Percentiles rank a stretch among this genome's conserved stretches.
These are phyloP conservation scores for Fusarium metavorans DNA, from an alignment of 2,329 filamentous ascomycete genomes.

Conservation along the genomic window DNA sequence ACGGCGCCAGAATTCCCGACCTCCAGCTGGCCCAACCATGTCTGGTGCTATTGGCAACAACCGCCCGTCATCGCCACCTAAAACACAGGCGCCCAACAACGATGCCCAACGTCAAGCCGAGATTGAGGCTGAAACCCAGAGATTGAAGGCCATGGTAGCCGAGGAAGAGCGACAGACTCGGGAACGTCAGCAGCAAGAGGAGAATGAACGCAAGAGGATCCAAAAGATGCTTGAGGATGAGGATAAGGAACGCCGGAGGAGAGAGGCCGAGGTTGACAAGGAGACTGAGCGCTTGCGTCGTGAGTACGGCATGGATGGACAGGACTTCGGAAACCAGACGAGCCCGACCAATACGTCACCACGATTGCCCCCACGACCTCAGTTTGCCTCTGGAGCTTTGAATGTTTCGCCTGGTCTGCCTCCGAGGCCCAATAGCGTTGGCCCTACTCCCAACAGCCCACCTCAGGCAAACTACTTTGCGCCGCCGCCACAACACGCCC, in stretches of 20 bases:
- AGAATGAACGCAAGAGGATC: slow-evolving; percentile 66
- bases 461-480: slow-evolving; percentile 38
- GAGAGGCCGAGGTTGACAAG: slow-evolving; percentile 73
- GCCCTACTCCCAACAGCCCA: slow-evolving; percentile 48
- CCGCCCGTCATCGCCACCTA: slow-evolving; percentile 37
- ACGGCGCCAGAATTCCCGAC: slow-evolving; percentile 56
- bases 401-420: slow-evolving; percentile 49
- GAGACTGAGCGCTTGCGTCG: slow-evolving; percentile 86
- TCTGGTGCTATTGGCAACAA: slow-evolving; percentile 55
- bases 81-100: slow-evolving; percentile 27
- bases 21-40: slow-evolving; percentile 47
- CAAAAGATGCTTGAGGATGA: slow-evolving; percentile 76
- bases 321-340: slow-evolving; percentile 48
- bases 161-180: slow-evolving; percentile 64
- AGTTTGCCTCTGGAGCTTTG: slow-evolving; percentile 33
- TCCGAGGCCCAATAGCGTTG: slow-evolving; percentile 62
- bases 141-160: slow-evolving; percentile 69
- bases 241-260: slow-evolving; percentile 66
- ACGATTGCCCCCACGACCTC: slow-evolving; percentile 50
- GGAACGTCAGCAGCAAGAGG: slow-evolving; percentile 68
- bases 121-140: slow-evolving; percentile 82
- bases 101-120: slow-evolving; percentile 51
- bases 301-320: slow-evolving; percentile 72
- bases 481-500: slow-evolving; percentile 39
- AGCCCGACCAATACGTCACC: slow-evolving; percentile 44